Base-by-base conservation (phyloP, 2,329 filamentous ascomycete genomes). In the Lasiodiplodia sp. region DNA sequence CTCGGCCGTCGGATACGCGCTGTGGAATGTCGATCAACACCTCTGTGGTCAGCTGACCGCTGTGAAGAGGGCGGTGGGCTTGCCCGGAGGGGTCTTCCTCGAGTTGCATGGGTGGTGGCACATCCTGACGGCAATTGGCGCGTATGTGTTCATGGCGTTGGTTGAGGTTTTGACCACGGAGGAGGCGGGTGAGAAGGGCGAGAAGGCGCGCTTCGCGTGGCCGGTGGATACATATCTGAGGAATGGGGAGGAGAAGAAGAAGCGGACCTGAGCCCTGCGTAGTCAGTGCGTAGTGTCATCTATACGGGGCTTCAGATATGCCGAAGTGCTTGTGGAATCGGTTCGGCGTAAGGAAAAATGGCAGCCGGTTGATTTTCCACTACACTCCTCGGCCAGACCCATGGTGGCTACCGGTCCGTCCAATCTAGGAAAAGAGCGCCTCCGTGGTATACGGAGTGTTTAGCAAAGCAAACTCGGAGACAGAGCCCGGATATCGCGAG, bases 91-190 rank as follows among this genome's bases (percentile, higher is more conserved):
- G 1, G 87, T 86, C 75, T 40, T 86, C 0, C 74, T 89, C 4
- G 88, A 89, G 76, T 73, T 89, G 16, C 88, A 89, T 72, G 88
- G 87, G 0, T 89, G 87, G 88, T 90, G 88, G 88, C 88, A 90
- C 72, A 77, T 89, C 18, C 77, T 88, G 31, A 90, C 87, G 0
- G 88, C 86, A 0, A 78, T 87, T 23, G 84, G 86, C 0, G 86
- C 87, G 4, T 82, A 81, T 28, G 73, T 76, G 2, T 78, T 78
- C 21, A 80, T 80, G 76, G 77, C 78, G 38, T 67, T 79, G 2
- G 76, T 77, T 0, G 78, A 80, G 71, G 78, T 79, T 53, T 72
- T 80, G 8, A 66, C 63, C 8, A 31, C 49, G 34, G 63, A 56
- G 2, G 52, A 66, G 14, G 23, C 7, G 21, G 63, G 55, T 25